Conservation (phyloP, 2,329 filamentous ascomycete genomes). For the Emergomyces orientalis region DNA sequence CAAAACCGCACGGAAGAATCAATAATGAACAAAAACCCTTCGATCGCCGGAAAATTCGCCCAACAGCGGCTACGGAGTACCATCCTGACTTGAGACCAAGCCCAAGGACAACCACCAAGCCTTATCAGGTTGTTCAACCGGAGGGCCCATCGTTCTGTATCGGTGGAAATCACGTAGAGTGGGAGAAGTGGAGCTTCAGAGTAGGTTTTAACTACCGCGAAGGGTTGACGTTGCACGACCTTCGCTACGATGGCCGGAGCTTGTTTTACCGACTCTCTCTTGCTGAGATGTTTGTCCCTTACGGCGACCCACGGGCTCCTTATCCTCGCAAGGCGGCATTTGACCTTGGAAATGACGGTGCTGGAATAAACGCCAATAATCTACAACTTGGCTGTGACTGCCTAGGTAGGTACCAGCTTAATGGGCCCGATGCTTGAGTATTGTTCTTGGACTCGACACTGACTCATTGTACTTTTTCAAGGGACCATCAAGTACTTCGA, state of each 20-base stretch:
- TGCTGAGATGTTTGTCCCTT: constrained; percentile 62
- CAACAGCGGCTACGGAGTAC: constrained; percentile 17
- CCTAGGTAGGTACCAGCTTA: neutral
- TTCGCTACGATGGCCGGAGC: constrained; percentile 56
- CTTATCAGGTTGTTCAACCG: constrained; percentile 62
- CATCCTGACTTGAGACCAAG: constrained; percentile 12
- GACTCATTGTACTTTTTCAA: constrained; percentile 37
- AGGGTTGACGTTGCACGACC: constrained; percentile 60
- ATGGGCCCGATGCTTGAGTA: neutral
- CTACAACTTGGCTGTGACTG: constrained; percentile 46
- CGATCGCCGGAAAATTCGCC: constrained; percentile 37
- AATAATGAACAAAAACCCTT: constrained; percentile 29
- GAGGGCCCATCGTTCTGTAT: constrained; percentile 57
- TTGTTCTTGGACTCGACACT: constrained; percentile 4
- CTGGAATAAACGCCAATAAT: constrained; percentile 59
- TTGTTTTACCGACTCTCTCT: constrained; percentile 59
- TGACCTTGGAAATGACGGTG: constrained; percentile 61
- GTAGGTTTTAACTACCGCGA: constrained; percentile 52
- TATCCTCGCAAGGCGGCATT: constrained; percentile 64
- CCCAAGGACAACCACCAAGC: constrained; percentile 42
- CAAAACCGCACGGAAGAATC: constrained; percentile 33
- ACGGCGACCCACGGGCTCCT: constrained; percentile 55
- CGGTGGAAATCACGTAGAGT: constrained; percentile 40
- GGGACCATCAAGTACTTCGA: constrained; percentile 60
- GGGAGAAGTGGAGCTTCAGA: constrained; percentile 62